Conservation (phyloP, 164 flowering plant genomes). For the Amborella trichopoda region DNA sequence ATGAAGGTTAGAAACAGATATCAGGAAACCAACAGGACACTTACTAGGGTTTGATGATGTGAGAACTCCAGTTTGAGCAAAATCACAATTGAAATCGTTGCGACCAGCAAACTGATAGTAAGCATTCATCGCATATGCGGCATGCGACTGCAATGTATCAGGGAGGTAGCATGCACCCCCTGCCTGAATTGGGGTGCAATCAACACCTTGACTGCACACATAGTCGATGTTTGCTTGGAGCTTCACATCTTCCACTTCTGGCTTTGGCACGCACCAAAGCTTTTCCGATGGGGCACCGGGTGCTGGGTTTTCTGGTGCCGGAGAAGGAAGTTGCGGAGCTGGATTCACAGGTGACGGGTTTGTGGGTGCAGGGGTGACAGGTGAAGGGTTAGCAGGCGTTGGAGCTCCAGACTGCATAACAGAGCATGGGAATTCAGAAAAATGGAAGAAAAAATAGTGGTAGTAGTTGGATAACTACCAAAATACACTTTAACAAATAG, state of each 20-base stretch:
- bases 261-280: constrained; percentile 66
- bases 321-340: too few relatives aligned
- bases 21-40: too few relatives aligned
- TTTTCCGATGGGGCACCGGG: constrained; percentile 8
- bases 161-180: constrained; percentile 63
- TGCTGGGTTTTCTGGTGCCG: constrained; percentile 10
- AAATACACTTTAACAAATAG: too few relatives aligned
- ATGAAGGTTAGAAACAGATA: too few relatives aligned
- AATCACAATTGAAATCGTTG: constrained; percentile 39
- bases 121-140: constrained; percentile 56
- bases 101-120: constrained; percentile 41
- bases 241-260: constrained; percentile 27
- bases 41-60: constrained; percentile 46
- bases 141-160: constrained; percentile 39
- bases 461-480: not conserved
- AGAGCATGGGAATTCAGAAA: too few relatives aligned
- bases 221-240: constrained; percentile 65
- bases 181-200: constrained; percentile 45
- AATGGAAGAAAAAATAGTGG: not conserved
- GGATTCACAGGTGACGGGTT: too few relatives aligned
- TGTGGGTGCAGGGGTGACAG: constrained; percentile 4
- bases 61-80: constrained; percentile 33
- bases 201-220: constrained; percentile 19
- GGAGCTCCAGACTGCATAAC: too few relatives aligned
- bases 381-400: not conserved